phyloP scores from a whole-genome alignment of 345 rosid genomes.

The Kernera saxatilis region DNA sequence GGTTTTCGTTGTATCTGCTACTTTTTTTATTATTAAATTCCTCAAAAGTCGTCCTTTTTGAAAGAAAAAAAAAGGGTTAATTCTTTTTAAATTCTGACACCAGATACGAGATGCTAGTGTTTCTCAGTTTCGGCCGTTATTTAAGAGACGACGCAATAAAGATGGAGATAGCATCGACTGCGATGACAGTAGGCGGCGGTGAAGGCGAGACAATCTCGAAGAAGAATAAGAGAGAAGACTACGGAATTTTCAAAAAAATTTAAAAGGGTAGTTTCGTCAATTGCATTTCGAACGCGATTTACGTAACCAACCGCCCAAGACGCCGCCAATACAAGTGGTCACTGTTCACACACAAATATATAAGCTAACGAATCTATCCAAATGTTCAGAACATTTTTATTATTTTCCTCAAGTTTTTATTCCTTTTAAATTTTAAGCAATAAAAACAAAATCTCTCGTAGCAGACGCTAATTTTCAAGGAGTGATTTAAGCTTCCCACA shows the following conservation, averaged over 20 bases:
- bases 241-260: neutral
- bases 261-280: neutral
- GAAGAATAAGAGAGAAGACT: neutral
- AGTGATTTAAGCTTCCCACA: constrained; percentile 61
- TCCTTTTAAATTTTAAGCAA: neutral
- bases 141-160: neutral
- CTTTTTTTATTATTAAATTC: neutral
- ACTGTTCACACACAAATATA: neutral
- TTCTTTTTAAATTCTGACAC: neutral
- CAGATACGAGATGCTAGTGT: neutral
- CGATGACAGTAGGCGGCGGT: neutral
- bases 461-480: neutral
- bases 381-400: too few relatives aligned
- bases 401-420: neutral
- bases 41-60: neutral
- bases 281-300: neutral
- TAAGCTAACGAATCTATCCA: too few relatives aligned
- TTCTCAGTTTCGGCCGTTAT: neutral
- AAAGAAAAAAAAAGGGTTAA: too few relatives aligned
- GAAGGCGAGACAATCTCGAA: neutral
- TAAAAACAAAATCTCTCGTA: neutral
- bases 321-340: neutral
- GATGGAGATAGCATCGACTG: neutral
- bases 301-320: neutral
- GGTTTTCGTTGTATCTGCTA: neutral